phyloP scores from a whole-genome alignment of 2,329 filamentous ascomycete species.

The Phoma sp. region DNA sequence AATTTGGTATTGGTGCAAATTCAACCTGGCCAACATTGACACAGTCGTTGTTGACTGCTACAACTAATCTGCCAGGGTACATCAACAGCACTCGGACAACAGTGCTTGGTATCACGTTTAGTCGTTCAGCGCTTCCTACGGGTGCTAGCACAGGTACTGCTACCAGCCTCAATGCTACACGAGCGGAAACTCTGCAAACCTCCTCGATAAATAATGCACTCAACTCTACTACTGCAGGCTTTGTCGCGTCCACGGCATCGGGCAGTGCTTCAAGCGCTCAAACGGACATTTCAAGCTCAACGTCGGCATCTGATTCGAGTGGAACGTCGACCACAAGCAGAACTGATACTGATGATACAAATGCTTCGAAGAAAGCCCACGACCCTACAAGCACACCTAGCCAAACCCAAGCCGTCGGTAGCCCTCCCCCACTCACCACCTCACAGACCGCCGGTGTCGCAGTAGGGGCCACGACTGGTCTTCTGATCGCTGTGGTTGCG shows the following conservation, averaged over 20 bases:
- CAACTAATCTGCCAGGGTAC: neutral
- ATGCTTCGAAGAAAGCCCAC: neutral
- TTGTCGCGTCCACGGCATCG: neutral
- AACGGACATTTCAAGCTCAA: neutral
- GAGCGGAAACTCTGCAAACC: slow-evolving; percentile 3
- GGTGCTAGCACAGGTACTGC: neutral
- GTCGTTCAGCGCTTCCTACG: slow-evolving; percentile 5
- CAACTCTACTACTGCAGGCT: slow-evolving; percentile 1
- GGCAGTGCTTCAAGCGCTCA: neutral
- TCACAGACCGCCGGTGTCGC: slow-evolving; percentile 48
- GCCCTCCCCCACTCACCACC: slow-evolving; percentile 31
- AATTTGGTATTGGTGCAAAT: neutral
- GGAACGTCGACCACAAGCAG: neutral
- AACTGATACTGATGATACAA: neutral
- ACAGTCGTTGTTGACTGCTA: neutral
- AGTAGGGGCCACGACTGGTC: slow-evolving; percentile 41
- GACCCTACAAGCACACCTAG: slow-evolving; percentile 23
- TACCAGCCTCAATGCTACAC: slow-evolving; percentile 1
- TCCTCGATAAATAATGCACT: neutral
- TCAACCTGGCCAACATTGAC: neutral
- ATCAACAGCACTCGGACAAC: neutral
- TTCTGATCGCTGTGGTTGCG: slow-evolving; percentile 44
- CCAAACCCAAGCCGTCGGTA: slow-evolving; percentile 16
- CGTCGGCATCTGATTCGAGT: neutral
- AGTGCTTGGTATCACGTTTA: slow-evolving; percentile 10